phyloP scores from a whole-genome alignment of 1,284 basidiomycete genomes.

The Rhodotorula sp. region DNA sequence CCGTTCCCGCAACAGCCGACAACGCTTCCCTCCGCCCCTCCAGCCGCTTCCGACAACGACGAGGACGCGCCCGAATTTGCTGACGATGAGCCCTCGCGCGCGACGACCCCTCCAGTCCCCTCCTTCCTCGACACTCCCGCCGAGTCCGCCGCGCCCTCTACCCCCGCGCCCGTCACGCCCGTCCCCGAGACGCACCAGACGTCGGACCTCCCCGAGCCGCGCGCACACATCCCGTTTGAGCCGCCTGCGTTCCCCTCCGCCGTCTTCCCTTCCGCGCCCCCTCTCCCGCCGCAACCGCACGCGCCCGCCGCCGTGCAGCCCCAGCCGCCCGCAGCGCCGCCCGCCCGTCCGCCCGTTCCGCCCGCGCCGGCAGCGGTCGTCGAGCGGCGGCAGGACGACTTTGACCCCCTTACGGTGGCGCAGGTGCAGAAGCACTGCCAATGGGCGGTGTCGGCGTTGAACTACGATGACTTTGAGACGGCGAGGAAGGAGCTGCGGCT shows the following conservation, averaged over 20 bases:
- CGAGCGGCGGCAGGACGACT: conserved; percentile 62
- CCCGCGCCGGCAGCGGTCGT: conserved; percentile 48
- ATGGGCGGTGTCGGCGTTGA: conserved; percentile 85
- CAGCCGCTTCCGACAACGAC: conserved; percentile 2
- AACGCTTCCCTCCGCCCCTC: conserved; percentile 5
- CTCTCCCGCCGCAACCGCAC: conserved; percentile 4
- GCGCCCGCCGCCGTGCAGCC: not conserved
- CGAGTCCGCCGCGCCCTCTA: not conserved
- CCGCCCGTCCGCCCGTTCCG: conserved; percentile 5
- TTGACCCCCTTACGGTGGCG: conserved; percentile 66
- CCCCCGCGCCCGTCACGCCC: not conserved
- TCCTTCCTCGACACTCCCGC: conserved; percentile 21
- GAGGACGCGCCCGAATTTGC: conserved; percentile 6
- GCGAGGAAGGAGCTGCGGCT: conserved; percentile 75
- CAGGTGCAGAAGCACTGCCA: conserved; percentile 84
- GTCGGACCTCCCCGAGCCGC: conserved; percentile 23
- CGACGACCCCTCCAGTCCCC: conserved; percentile 17
- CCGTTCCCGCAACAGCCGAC: conserved; percentile 35
- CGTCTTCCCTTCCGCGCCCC: conserved; percentile 25
- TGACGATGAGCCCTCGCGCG: conserved; percentile 1
- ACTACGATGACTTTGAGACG: conserved; percentile 85
- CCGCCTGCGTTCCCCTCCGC: conserved; percentile 29
- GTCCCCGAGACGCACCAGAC: conserved; percentile 34
- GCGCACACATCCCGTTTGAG: not conserved
- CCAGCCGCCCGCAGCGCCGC: not conserved